Percentiles rank a stretch among this genome's conserved stretches.
These are phyloP conservation scores for Microsporum audouinii DNA, from an alignment of 2,329 filamentous ascomycete genomes.

Conservation along the genomic window DNA sequence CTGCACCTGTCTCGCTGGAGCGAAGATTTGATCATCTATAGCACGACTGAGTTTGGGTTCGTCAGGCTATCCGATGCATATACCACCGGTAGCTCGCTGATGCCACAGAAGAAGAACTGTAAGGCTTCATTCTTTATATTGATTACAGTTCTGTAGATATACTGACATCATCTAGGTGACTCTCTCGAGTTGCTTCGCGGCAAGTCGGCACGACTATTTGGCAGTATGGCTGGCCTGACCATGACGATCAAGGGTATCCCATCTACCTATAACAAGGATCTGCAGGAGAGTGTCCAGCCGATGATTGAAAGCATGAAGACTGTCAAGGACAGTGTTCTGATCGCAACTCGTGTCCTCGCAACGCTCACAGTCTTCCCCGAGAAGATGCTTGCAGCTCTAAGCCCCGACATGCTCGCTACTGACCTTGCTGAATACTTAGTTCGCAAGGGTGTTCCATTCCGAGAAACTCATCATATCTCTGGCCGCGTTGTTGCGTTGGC, in stretches of 20 bases:
- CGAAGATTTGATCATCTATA: slow-evolving; percentile 80
- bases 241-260: slow-evolving; percentile 65
- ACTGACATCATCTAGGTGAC: slow-evolving; percentile 34
- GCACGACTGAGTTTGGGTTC: slow-evolving; percentile 63
- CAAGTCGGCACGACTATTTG: slow-evolving; percentile 65
- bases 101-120: slow-evolving; percentile 75
- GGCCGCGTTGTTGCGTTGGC: slow-evolving; percentile 61
- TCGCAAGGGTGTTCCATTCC: slow-evolving; percentile 49
- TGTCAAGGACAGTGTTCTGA: slow-evolving; percentile 65
- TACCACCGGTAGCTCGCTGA: slow-evolving; percentile 61
- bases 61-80: slow-evolving; percentile 68
- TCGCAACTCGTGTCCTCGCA: slow-evolving; percentile 67
- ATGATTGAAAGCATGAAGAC: slow-evolving; percentile 77
- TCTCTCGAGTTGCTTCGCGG: slow-evolving; percentile 64
- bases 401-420: slow-evolving; percentile 69
- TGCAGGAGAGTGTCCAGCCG: slow-evolving; percentile 81
- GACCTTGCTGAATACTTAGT: slow-evolving; percentile 40
- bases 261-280: slow-evolving; percentile 79
- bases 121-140: slow-evolving; percentile 10
- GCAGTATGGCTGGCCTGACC: slow-evolving; percentile 70
- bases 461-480: slow-evolving; percentile 68
- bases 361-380: slow-evolving; percentile 59
- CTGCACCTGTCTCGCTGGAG: slow-evolving; percentile 68
- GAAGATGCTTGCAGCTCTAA: slow-evolving; percentile 67
- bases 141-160: background rate